Evolutionary conservation across 306 rosid species (phyloP).

Genomic region (Neltuma alba): DNA sequence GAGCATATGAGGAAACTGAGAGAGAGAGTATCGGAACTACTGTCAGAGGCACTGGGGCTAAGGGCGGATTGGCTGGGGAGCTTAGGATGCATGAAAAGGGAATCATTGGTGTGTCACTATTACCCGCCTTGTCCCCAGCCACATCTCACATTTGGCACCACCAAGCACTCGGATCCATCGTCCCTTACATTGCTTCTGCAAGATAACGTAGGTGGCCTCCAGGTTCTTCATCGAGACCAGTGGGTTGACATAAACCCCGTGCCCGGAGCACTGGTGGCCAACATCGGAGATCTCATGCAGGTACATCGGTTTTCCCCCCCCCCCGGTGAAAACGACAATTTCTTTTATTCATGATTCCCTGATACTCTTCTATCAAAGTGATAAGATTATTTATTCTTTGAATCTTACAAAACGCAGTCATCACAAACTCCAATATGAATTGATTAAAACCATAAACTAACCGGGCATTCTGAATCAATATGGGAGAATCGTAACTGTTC

Average conservation of each 20-base stretch:
- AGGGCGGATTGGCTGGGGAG: too few relatives aligned
- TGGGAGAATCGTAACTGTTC: neutral
- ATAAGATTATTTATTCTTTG: neutral
- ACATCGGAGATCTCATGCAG: slow-evolving; percentile 85
- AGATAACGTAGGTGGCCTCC: slow-evolving; percentile 75
- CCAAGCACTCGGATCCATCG: slow-evolving; percentile 80
- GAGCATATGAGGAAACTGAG: too few relatives aligned
- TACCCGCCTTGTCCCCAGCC: too few relatives aligned
- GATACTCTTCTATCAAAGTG: neutral
- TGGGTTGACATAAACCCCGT: slow-evolving; percentile 70
- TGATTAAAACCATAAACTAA: neutral
- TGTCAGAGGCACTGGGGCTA: slow-evolving; percentile 46
- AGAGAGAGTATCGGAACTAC: slow-evolving; percentile 27
- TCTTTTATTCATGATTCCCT: neutral
- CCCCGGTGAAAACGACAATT: too few relatives aligned
- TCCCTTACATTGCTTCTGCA: slow-evolving; percentile 69
- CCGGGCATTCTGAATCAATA: neutral
- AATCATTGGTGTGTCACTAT: slow-evolving; percentile 51
- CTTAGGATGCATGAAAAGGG: slow-evolving; percentile 66
- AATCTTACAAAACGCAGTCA: neutral
- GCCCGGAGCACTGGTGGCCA: slow-evolving; percentile 63
- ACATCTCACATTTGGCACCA: slow-evolving; percentile 66
- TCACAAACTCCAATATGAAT: neutral
- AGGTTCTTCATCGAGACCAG: slow-evolving; percentile 64
- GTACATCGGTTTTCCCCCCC: slow-evolving; percentile 31